A percentile compares a stretch with the other conserved stretches of the same genome.
These are phyloP conservation scores for Linderniella brevidens DNA, from an alignment of 257 asterid species.

Conservation along the genomic window DNA sequence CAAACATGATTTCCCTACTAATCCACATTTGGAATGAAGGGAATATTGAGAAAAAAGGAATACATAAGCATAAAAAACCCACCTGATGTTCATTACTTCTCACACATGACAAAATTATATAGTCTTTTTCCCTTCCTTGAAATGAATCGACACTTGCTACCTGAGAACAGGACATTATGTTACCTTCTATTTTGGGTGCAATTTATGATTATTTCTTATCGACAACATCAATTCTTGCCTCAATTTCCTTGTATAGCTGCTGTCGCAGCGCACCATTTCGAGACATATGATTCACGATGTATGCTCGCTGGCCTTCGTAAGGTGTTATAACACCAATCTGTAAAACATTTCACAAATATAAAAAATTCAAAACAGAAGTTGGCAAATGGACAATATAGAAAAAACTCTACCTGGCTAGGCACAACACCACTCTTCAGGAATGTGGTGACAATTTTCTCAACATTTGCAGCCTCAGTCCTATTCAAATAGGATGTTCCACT, in stretches of 20 bases:
- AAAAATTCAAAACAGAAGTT: conserved; percentile 6
- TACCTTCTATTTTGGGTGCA: conserved; percentile 3
- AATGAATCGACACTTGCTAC: conserved; percentile 99
- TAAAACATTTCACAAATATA: conserved; percentile 7
- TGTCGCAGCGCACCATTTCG: conserved; percentile 90
- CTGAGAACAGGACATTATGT: conserved; percentile 24
- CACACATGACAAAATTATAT: conserved; percentile 86
- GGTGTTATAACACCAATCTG: conserved; percentile 99
- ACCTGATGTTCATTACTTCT: conserved; percentile 99
- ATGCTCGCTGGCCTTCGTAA: conserved; percentile 97
- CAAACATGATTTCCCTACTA: too few species aligned
- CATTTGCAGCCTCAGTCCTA: conserved; percentile 95
- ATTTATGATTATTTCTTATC: background rate
- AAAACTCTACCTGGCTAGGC: conserved; percentile 68
- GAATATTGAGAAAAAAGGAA: background rate
- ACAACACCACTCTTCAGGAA: conserved; percentile 96
- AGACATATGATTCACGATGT: conserved; percentile 94
- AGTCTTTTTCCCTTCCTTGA: conserved; percentile 97
- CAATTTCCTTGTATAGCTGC: conserved; percentile 96
- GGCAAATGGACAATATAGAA: conserved; percentile 9
- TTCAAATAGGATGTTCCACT: conserved; percentile 94
- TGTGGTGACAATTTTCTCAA: conserved; percentile 90
- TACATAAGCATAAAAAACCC: conserved; percentile 13
- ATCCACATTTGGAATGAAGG: background rate
- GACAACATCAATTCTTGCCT: conserved; percentile 27